Conservation (phyloP, 768 basidiomycete species). For the Pleurotus tuoliensis region DNA sequence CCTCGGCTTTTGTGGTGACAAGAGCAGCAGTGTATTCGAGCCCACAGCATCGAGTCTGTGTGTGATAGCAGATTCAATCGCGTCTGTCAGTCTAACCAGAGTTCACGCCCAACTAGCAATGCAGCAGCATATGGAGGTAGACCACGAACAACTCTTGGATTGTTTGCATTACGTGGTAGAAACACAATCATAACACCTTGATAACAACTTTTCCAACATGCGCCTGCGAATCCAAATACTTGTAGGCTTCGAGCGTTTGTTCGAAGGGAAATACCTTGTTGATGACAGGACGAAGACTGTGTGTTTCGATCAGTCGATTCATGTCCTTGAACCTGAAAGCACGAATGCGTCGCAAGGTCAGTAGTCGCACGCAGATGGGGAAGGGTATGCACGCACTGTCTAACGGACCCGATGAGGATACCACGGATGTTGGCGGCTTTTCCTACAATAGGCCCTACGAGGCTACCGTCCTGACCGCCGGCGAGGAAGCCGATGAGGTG, state of each 20-base stretch:
- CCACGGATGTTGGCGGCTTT: constrained; percentile 44
- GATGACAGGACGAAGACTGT: constrained; percentile 45
- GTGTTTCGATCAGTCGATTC: constrained; percentile 42
- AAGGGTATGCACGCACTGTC: constrained; percentile 35
- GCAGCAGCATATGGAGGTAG: no score
- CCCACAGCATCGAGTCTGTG: no score
- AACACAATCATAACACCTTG: constrained; percentile 26
- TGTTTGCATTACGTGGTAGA: no score
- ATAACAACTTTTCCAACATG: constrained; percentile 66
- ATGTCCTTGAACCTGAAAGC: constrained; percentile 46
- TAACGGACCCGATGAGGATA: constrained; percentile 51
- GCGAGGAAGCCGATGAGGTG: constrained; percentile 50
- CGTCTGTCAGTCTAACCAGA: no score
- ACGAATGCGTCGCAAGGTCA: background rate
- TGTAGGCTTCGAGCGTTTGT: constrained; percentile 46
- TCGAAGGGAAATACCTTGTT: constrained; percentile 59
- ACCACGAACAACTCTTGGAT: no score
- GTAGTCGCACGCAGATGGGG: no score
- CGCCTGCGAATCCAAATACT: constrained; percentile 47
- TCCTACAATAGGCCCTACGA: constrained; percentile 25
- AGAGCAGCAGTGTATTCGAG: no score
- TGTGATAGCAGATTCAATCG: no score
- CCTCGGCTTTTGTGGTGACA: no score
- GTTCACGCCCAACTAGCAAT: no score
- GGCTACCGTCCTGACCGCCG: constrained; percentile 26